Percentiles rank a stretch among this genome's conserved stretches.
Conservation (phyloP, 2,329 filamentous ascomycete genomes). For the Diaporthe humulicola region DNA sequence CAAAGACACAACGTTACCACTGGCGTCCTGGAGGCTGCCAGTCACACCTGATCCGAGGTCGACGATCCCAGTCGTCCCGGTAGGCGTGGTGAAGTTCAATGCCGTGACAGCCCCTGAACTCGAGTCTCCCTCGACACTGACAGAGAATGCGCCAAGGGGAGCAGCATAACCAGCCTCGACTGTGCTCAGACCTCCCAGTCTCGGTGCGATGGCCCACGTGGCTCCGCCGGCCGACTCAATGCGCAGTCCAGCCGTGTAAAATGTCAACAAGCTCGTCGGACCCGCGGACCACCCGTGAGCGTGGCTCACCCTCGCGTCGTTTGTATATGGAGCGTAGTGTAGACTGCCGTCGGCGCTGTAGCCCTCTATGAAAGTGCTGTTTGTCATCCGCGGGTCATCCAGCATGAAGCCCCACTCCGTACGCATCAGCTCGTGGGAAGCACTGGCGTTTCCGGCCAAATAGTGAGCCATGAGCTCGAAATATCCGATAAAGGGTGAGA, state of each 20-base stretch:
- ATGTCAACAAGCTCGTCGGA: constrained; percentile 51
- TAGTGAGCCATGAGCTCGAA: constrained; percentile 52
- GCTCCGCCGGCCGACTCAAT: constrained; percentile 52
- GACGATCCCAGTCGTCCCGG: constrained; percentile 34
- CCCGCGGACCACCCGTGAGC: constrained; percentile 54
- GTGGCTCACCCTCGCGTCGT: constrained; percentile 52
- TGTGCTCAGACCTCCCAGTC: constrained; percentile 52
- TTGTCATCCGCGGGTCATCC: constrained; percentile 65
- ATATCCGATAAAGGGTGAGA: constrained; percentile 52
- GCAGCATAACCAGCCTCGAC: constrained; percentile 32
- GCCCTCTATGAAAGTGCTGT: constrained; percentile 65
- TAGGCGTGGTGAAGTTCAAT: constrained; percentile 33
- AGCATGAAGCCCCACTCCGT: constrained; percentile 64
- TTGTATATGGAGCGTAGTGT: constrained; percentile 62
- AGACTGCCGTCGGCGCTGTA: constrained; percentile 59
- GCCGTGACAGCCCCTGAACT: constrained; percentile 29
- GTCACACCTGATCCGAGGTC: constrained; percentile 23
- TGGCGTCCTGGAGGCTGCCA: constrained; percentile 7
- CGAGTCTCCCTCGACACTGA: constrained; percentile 29
- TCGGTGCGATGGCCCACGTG: constrained; percentile 54
- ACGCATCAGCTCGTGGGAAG: constrained; percentile 48
- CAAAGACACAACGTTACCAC: constrained; percentile 12
- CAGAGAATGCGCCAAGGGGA: constrained; percentile 25
- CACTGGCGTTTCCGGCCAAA: constrained; percentile 41
- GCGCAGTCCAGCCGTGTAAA: constrained; percentile 58